phyloP scores from a whole-genome alignment of 2,329 filamentous ascomycete species.

The Spiromastix sp. region DNA sequence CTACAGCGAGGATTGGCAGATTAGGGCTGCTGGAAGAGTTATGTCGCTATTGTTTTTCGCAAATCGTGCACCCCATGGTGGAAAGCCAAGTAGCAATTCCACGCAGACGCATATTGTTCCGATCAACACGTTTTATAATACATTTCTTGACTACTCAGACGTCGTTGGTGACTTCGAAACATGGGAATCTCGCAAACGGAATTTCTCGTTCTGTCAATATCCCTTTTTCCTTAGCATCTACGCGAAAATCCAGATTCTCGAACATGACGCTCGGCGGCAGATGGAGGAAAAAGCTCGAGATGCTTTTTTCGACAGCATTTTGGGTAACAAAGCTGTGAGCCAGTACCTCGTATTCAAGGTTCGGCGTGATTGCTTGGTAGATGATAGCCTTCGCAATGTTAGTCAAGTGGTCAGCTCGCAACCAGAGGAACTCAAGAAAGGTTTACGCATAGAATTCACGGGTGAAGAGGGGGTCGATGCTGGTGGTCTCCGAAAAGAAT shows the following conservation, averaged over 20 bases:
- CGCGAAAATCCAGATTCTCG: conserved; percentile 82
- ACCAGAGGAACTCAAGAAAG: conserved; percentile 82
- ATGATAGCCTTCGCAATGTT: conserved; percentile 76
- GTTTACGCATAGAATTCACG: conserved; percentile 70
- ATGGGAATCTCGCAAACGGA: conserved; percentile 66
- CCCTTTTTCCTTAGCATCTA: conserved; percentile 86
- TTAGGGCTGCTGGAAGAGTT: conserved; percentile 67
- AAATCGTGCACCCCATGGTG: conserved; percentile 41
- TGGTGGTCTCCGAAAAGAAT: conserved; percentile 83
- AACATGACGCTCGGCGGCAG: conserved; percentile 76
- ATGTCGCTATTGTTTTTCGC: conserved; percentile 74
- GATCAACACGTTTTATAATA: conserved; percentile 80
- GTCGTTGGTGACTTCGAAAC: conserved; percentile 75
- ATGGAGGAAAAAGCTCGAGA: conserved; percentile 84
- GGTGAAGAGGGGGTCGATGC: conserved; percentile 89
- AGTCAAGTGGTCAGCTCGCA: conserved; percentile 74
- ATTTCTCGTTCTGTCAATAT: conserved; percentile 85
- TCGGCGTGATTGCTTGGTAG: conserved; percentile 73
- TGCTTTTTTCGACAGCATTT: conserved; percentile 82
- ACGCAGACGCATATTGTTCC: conserved; percentile 36
- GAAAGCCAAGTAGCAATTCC: not conserved
- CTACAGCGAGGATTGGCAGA: conserved; percentile 82
- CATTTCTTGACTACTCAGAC: conserved; percentile 76
- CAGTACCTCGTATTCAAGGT: conserved; percentile 70
- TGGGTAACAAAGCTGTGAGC: conserved; percentile 61